Evolutionary conservation across 139 green algal genomes (phyloP).

Genomic region (Chlamydomonas asymmetrica): DNA sequence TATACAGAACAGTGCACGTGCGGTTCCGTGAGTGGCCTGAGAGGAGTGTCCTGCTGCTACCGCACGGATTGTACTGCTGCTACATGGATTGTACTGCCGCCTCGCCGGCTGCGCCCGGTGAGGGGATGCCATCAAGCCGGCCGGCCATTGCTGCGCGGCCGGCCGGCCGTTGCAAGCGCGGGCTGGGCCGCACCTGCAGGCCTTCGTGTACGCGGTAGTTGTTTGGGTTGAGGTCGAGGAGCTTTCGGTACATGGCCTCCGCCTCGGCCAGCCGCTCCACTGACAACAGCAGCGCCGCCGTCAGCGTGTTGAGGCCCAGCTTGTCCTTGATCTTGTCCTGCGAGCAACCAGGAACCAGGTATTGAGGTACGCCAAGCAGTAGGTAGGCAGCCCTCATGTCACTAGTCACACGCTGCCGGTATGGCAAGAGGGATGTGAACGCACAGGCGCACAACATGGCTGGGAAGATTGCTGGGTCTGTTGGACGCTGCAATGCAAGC

Average conservation of each 20-base stretch:
- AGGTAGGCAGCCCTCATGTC: neutral
- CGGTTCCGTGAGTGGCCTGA: too few species aligned
- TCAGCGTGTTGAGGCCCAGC: conserved; percentile 63
- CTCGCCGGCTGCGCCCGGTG: too few species aligned
- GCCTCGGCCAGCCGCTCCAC: conserved; percentile 57
- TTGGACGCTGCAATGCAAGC: too few species aligned
- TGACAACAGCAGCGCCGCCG: conserved; percentile 65
- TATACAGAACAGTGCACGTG: too few species aligned
- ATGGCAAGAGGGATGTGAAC: neutral
- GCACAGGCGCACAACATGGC: neutral
- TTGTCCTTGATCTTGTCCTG: conserved; percentile 80
- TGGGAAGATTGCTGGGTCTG: neutral
- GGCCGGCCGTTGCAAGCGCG: too few species aligned
- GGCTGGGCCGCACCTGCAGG: conserved; percentile 59
- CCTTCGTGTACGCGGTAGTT: conserved; percentile 79
- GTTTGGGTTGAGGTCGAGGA: conserved; percentile 80
- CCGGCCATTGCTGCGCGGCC: too few species aligned
- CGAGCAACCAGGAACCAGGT: neutral
- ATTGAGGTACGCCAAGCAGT: neutral
- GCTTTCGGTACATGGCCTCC: conserved; percentile 62
- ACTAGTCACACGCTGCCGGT: too few species aligned
- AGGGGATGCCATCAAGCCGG: too few species aligned
- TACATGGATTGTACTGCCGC: too few species aligned
- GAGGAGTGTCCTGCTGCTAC: too few species aligned
- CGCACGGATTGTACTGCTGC: too few species aligned